Evolutionary conservation across 2,329 filamentous ascomycete genomes (phyloP).

Genomic region (Aureobasidium mangrovei): DNA sequence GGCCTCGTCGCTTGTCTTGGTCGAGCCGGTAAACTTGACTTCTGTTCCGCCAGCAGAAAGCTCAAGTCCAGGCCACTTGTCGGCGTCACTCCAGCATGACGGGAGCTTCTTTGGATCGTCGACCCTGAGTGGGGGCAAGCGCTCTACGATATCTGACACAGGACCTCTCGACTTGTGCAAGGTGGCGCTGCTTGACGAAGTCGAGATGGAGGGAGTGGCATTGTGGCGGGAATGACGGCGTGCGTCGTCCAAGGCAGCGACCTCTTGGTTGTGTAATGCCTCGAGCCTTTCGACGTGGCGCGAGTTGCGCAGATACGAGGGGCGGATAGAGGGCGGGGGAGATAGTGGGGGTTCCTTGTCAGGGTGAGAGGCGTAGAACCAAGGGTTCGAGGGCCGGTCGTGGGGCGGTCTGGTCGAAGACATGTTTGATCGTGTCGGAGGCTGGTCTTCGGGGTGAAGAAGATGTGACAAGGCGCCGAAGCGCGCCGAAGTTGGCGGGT

Average conservation of each 20-base stretch:
- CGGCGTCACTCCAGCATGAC: conserved; percentile 69
- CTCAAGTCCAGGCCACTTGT: conserved; percentile 67
- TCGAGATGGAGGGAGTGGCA: conserved; percentile 36
- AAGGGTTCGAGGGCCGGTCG: neutral
- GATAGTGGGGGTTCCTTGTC: conserved; percentile 8
- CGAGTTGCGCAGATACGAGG: conserved; percentile 73
- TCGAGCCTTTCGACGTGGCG: conserved; percentile 69
- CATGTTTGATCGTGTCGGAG: conserved; percentile 12
- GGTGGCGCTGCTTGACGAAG: conserved; percentile 49
- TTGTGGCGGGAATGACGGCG: neutral
- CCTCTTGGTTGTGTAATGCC: conserved; percentile 53
- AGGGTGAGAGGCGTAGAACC: neutral
- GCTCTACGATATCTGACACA: conserved; percentile 77
- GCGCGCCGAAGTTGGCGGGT: conserved; percentile 28
- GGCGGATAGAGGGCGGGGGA: conserved; percentile 59
- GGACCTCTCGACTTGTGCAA: conserved; percentile 54
- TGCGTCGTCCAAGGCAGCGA: conserved; percentile 25
- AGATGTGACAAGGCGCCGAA: conserved; percentile 47
- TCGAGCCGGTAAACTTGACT: conserved; percentile 51
- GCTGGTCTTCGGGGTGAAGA: conserved; percentile 21
- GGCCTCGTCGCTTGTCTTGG: conserved; percentile 61
- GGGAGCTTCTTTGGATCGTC: conserved; percentile 60
- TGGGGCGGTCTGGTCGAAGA: neutral
- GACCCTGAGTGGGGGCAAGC: conserved; percentile 51
- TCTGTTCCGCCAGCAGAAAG: conserved; percentile 65